Evolutionary conservation across 2,329 filamentous ascomycete species (phyloP).

Genomic region (Nemania sp.): DNA sequence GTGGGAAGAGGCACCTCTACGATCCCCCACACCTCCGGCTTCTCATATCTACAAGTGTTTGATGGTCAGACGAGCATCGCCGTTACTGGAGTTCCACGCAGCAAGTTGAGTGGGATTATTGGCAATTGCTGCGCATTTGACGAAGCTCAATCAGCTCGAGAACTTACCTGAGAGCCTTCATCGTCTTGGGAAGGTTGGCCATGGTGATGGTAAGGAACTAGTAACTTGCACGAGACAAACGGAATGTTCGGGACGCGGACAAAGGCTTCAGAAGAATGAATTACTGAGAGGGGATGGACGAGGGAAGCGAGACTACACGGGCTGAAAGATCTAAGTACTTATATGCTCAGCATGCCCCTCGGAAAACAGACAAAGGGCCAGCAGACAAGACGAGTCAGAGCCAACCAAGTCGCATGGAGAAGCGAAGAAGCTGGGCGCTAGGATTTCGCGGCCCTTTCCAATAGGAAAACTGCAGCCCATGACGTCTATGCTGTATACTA

Average conservation of each 20-base stretch:
- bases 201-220: conserved; percentile 34
- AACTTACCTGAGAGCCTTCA: conserved; percentile 64
- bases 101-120: conserved; percentile 13
- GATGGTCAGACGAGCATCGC: conserved; percentile 5
- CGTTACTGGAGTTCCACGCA: neutral
- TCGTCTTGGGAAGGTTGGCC: conserved; percentile 44
- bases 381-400: neutral
- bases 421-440: neutral
- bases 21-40: conserved; percentile 64
- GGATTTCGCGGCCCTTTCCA: conserved; percentile 4
- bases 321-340: conserved; percentile 17
- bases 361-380: neutral
- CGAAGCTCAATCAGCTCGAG: neutral
- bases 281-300: neutral
- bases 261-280: neutral
- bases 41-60: conserved; percentile 55
- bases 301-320: conserved; percentile 13
- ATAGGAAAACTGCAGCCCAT: conserved; percentile 1
- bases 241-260: neutral
- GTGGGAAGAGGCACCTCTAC: conserved; percentile 66
- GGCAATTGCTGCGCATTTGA: neutral
- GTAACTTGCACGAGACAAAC: conserved; percentile 22
- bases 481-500: neutral
- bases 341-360: conserved; percentile 6
- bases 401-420: neutral